phyloP scores from a whole-genome alignment of 768 basidiomycete genomes.

The Baorangia bicolor region DNA sequence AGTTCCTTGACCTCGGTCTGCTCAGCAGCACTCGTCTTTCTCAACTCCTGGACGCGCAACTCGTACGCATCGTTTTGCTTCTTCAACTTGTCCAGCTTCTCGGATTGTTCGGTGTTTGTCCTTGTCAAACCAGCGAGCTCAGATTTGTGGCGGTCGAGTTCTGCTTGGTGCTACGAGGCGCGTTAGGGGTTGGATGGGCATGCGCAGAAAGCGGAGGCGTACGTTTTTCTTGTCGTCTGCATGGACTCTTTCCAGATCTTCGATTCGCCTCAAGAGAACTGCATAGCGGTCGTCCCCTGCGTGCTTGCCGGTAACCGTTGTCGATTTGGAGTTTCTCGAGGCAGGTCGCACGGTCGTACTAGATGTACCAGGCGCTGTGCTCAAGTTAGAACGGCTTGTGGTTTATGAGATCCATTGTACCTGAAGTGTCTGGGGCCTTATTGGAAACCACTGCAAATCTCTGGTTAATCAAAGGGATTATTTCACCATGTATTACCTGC shows the following conservation, averaged over 20 bases:
- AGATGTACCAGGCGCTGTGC: slow-evolving; percentile 37
- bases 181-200: neutral
- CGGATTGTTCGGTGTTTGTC: slow-evolving; percentile 46
- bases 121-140: slow-evolving; percentile 55
- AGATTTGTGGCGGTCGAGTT: slow-evolving; percentile 56
- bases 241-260: slow-evolving; percentile 62
- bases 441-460: slow-evolving; percentile 25
- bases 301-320: slow-evolving; percentile 17
- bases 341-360: slow-evolving; percentile 23
- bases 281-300: slow-evolving; percentile 47
- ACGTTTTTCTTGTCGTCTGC: slow-evolving; percentile 66
- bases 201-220: slow-evolving; percentile 16
- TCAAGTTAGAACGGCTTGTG: neutral
- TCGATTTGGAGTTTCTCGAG: slow-evolving; percentile 27
- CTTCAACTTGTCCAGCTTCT: slow-evolving; percentile 59
- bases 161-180: slow-evolving; percentile 50
- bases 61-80: slow-evolving; percentile 61
- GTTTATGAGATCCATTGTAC: slow-evolving; percentile 26
- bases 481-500: neutral
- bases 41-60: slow-evolving; percentile 59
- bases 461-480: neutral
- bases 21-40: slow-evolving; percentile 46
- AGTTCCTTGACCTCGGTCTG: slow-evolving; percentile 65
- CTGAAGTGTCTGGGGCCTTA: slow-evolving; percentile 40
- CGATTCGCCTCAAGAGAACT: slow-evolving; percentile 58